Evolutionary conservation across 164 flowering plant species (phyloP).

Genomic region (Vitis riparia): DNA sequence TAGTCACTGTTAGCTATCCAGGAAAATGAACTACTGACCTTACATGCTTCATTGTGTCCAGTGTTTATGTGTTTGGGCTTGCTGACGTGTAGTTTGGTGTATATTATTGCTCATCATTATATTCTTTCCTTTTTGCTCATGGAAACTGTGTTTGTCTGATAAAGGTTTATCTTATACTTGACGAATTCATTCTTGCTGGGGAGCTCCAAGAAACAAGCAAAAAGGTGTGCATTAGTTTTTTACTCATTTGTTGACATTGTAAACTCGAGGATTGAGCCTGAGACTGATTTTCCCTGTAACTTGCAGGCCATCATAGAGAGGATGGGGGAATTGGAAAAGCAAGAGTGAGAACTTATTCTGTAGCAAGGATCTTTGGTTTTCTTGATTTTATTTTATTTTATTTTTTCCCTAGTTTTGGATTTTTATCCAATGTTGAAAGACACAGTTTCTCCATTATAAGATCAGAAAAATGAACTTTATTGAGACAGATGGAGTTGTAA

Average conservation of each 20-base stretch:
- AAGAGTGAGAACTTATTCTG: slow-evolving; percentile 46
- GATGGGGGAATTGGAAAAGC: slow-evolving; percentile 97
- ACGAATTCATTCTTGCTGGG: slow-evolving; percentile 98
- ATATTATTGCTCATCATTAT: not conserved
- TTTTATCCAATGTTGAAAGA: not conserved
- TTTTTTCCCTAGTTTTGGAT: not conserved
- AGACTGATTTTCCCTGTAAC: not conserved
- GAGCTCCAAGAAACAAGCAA: slow-evolving; percentile 99
- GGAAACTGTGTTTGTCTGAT: not conserved
- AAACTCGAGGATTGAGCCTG: not conserved
- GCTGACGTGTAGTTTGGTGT: no score
- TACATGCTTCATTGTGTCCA: no score
- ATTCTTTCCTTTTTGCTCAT: not conserved
- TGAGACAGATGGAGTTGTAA: no score
- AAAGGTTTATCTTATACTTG: slow-evolving; percentile 92
- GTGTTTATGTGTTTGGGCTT: no score
- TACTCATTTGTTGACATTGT: not conserved
- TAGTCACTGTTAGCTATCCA: no score
- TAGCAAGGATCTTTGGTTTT: not conserved
- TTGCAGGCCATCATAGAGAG: slow-evolving; percentile 95
- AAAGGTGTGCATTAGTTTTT: slow-evolving; percentile 47
- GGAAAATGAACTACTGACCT: no score
- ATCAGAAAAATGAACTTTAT: not conserved
- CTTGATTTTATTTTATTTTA: not conserved
- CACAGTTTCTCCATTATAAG: not conserved